Evolutionary conservation across 768 basidiomycete species (phyloP), one percentile per base, ranked within the genome.

Genomic region (Podaxis carcinomalis): DNA sequence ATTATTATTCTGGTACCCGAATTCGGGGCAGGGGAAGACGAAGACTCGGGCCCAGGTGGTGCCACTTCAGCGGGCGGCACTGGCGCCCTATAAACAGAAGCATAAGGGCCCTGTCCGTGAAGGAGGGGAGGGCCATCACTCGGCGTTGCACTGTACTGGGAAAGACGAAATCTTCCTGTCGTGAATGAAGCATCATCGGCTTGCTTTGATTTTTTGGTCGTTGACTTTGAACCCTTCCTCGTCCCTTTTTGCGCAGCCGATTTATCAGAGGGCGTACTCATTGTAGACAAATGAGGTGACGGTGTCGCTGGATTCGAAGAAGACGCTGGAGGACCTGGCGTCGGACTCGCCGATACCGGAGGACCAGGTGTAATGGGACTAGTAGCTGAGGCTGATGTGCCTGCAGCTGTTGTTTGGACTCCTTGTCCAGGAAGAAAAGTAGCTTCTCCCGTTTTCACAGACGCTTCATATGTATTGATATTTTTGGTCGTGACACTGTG

Each of bases 371-470:
- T 50, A 5, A 59, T 40, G 19, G 60, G 44, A 56, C 70, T n/a
- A 6, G 60, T 21, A 40, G 64, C 69, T 49, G 65, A 54, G 23
- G 59, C 21, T 28, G 67, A 55, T 39, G 56, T 39, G 35, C 67
- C 64, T 19, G 57, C 62, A 52, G 64, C 59, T 42, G 62, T 60
- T 16, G 61, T 61, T 9, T 66, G 66, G 28, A 76, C 74, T 14
- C 66, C 71, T 66, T 86, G 85, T 5, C 85, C 85, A n/a, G 85
- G 85, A 39, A 87, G 77, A 67, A 83, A 86, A 32, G 69, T 64
- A 1, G 69, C 64, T 11, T 65, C 70, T 5, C 64, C 56, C 10
- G 70, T 53, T 25, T 69, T 69, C 49, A 70, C 47, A 16, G 74
- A 58, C 10, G 77, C 77, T 64, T 82, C 71, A 63, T 82, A 82